phyloP scores from a whole-genome alignment of 1,284 basidiomycete species.

The Tilletia indica region DNA sequence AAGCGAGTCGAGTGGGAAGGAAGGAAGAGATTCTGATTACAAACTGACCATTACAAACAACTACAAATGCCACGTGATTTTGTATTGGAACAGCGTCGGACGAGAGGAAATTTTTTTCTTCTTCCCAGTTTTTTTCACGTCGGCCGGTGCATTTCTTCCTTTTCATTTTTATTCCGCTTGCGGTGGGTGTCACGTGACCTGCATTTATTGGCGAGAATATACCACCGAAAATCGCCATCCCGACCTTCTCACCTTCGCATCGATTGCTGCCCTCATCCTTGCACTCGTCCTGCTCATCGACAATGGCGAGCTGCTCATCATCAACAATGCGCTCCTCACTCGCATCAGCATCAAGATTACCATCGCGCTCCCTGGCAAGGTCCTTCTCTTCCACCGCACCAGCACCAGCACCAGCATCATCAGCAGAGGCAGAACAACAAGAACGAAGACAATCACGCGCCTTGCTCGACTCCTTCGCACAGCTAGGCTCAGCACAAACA shows the following conservation, averaged over 20 bases:
- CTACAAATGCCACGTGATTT: constrained; percentile 2
- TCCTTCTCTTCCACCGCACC: constrained; percentile 3
- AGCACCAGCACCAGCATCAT: not conserved
- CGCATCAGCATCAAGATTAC: not conserved
- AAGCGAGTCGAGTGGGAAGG: not conserved
- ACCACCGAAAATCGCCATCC: not conserved
- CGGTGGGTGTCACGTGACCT: constrained; percentile 1
- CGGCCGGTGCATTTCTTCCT: constrained; percentile 4
- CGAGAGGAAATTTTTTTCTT: not conserved
- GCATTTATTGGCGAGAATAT: not conserved
- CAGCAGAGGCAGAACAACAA: not conserved
- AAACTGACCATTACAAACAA: not conserved
- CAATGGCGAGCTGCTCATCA: not conserved
- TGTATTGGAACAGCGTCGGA: not conserved
- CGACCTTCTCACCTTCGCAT: constrained; percentile 1
- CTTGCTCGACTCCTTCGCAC: constrained; percentile 21
- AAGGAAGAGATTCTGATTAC: constrained; percentile 3
- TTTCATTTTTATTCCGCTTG: not conserved
- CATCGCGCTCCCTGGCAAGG: not conserved
- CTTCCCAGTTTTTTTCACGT: not conserved
- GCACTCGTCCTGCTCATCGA: no score
- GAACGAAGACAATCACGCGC: constrained; percentile 33
- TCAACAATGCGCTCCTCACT: not conserved
- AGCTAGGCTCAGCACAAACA: constrained; percentile 73
- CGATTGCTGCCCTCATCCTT: not conserved